Percentiles rank a stretch among this genome's conserved stretches.
phyloP scores from a whole-genome alignment of 2,329 filamentous ascomycete species.

The Amphichorda felina region DNA sequence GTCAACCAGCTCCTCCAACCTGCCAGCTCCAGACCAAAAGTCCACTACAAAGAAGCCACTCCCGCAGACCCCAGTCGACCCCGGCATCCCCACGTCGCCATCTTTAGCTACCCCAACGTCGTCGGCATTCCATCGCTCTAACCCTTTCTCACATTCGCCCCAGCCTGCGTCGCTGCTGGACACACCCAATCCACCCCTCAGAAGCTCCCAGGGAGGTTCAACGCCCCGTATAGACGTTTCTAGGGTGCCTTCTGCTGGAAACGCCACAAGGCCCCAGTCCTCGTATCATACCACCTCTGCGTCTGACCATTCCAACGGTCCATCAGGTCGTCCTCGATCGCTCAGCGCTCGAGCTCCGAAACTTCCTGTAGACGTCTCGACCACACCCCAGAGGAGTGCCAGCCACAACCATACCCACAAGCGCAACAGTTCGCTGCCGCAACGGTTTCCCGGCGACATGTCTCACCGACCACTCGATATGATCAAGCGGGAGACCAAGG shows the following conservation, averaged over 20 bases:
- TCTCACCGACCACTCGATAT: constrained; percentile 56
- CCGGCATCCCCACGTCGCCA: constrained; percentile 28
- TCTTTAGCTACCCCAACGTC: constrained; percentile 40
- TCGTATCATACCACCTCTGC: not conserved
- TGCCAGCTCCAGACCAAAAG: too few relatives aligned
- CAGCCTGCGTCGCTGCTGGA: too few relatives aligned
- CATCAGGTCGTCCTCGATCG: constrained; percentile 10
- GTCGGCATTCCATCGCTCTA: constrained; percentile 8
- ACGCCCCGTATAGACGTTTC: not conserved
- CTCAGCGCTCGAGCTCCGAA: constrained; percentile 6
- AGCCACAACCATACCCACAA: constrained; percentile 2
- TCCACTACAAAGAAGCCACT: too few relatives aligned
- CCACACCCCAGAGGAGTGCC: constrained; percentile 1
- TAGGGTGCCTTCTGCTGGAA: not conserved
- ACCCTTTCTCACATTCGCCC: too few relatives aligned
- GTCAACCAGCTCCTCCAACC: too few relatives aligned
- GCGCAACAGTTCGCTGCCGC: constrained; percentile 6
- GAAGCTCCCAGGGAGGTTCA: not conserved
- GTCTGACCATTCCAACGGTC: not conserved
- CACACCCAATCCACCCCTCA: constrained; percentile 22
- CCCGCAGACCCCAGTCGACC: too few relatives aligned
- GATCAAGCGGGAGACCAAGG: constrained; percentile 48
- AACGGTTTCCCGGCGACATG: constrained; percentile 51
- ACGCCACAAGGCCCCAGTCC: not conserved
- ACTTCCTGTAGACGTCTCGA: not conserved